Base-by-base conservation (phyloP, 1,284 basidiomycete genomes). In the Tilletiaria anomala region DNA sequence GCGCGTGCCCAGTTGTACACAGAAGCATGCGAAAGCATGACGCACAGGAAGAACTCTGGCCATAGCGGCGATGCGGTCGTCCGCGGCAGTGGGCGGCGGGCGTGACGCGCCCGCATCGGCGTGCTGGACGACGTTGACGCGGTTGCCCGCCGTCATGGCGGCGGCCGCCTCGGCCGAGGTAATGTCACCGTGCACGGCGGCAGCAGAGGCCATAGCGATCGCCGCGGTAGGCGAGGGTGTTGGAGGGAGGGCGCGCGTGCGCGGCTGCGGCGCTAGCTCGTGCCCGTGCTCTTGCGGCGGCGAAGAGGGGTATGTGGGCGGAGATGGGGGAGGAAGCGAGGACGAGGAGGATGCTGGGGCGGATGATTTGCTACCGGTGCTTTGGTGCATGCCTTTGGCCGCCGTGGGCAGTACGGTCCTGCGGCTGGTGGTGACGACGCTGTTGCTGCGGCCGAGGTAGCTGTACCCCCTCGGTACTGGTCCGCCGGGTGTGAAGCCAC, bases 401-500 rank as follows among this genome's bases (percentile, higher is more conserved):
- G 22, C 42, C 4, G 50, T 47, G 14, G 58, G 51, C 10, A n/a
- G n/a, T n/a, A n/a, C n/a, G n/a, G n/a, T n/a, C n/a, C n/a, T n/a
- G n/a, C 58, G 29, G 11, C 56, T 51, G 10, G 58, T 47, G 10
- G 58, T 61, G 2, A 50, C 48, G 40, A 61, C 54, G 37, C 54
- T 51, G 15, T 56, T 46, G 32, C 51, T 50, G 17, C 56, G 44
- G 12, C 44, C 33, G 29, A 61, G 53, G 44, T 61, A 61, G 4
- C 56, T 59, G 43, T 57, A 61, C 37, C 56, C 56, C 18, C 48
- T 38, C n/a, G 51, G 49, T 17, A 58, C 50, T 21, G 51, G 44
- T 2, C 56, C 58, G 6, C 58, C 58, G 6, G 58, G 58, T 15
- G 49, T 54, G 48, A 61, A 61, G 39, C 52, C 58, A n/a, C n/a